These are phyloP conservation scores for Dentipellis sp. DNA, from an alignment of 768 basidiomycete species.

Conservation along the genomic window DNA sequence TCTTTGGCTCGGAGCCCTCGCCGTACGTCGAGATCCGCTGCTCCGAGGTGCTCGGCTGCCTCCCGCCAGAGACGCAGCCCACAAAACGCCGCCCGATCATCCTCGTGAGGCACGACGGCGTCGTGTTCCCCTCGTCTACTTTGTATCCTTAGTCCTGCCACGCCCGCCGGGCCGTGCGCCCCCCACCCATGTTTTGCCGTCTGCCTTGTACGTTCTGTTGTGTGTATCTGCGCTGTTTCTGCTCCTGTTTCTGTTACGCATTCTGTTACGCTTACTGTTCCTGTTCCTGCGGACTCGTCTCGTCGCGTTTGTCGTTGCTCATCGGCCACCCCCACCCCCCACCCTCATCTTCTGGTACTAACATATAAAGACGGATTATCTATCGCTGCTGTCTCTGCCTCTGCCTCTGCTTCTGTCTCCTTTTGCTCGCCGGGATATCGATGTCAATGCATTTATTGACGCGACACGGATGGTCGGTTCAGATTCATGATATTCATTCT, in stretches of 20 bases:
- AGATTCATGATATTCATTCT: too few relatives aligned
- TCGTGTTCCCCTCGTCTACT: slow-evolving; percentile 77
- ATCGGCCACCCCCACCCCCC: too few relatives aligned
- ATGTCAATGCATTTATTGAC: too few relatives aligned
- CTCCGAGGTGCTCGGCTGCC: slow-evolving; percentile 74
- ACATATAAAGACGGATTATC: too few relatives aligned
- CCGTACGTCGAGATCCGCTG: slow-evolving; percentile 85
- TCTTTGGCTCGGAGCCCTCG: slow-evolving; percentile 81
- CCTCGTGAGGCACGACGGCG: slow-evolving; percentile 75
- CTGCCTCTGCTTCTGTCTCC: too few relatives aligned
- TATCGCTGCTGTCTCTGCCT: too few relatives aligned
- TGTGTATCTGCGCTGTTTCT: not conserved
- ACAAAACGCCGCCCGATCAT: slow-evolving; percentile 71
- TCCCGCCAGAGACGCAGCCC: slow-evolving; percentile 62
- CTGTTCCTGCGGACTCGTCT: too few relatives aligned
- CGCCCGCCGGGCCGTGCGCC: slow-evolving; percentile 7
- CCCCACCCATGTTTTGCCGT: slow-evolving; percentile 15
- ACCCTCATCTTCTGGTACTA: too few relatives aligned
- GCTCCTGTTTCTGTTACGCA: not conserved
- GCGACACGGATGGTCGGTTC: too few relatives aligned
- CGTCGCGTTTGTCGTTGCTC: too few relatives aligned
- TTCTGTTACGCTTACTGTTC: too few relatives aligned
- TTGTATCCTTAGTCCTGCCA: slow-evolving; percentile 59
- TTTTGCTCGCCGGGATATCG: too few relatives aligned
- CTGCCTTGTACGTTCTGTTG: not conserved